phyloP scores from a whole-genome alignment of 345 rosid genomes.

The Moringa oleifera region DNA sequence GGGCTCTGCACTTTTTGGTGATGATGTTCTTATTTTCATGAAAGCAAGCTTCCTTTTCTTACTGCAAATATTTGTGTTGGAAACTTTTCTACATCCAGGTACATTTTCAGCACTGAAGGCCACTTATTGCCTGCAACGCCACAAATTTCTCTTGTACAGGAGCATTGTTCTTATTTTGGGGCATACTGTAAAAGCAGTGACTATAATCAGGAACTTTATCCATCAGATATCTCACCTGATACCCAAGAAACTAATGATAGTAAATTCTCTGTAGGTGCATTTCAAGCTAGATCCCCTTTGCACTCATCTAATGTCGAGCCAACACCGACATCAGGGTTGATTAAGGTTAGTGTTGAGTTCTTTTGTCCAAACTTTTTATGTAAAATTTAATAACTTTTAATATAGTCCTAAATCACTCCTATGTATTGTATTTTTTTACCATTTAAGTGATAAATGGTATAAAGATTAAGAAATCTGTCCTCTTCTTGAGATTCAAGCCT shows the following conservation, averaged over 20 bases:
- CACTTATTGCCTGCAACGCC: slow-evolving; percentile 87
- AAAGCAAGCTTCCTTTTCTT: slow-evolving; percentile 5
- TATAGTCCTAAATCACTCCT: too few relatives aligned
- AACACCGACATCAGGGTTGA: slow-evolving; percentile 49
- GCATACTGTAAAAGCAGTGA: slow-evolving; percentile 61
- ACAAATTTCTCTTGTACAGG: slow-evolving; percentile 74
- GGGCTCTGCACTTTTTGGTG: slow-evolving; percentile 9
- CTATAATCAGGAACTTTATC: slow-evolving; percentile 26
- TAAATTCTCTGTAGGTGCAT: slow-evolving; percentile 27
- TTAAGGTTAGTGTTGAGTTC: slow-evolving; percentile 51
- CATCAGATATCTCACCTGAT: slow-evolving; percentile 26
- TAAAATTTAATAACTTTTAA: too few relatives aligned
- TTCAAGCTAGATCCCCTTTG: slow-evolving; percentile 18
- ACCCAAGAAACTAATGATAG: slow-evolving; percentile 38
- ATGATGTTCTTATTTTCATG: neutral
- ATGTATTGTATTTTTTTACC: too few relatives aligned
- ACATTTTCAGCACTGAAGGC: slow-evolving; percentile 89
- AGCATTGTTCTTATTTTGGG: slow-evolving; percentile 85
- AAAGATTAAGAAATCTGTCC: too few relatives aligned
- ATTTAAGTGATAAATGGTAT: neutral
- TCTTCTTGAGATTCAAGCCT: too few relatives aligned
- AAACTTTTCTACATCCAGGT: slow-evolving; percentile 37
- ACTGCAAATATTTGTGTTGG: neutral
- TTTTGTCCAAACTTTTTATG: neutral
- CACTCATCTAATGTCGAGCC: slow-evolving; percentile 40